These are phyloP conservation scores for Globisporangium uncinulatum DNA, from an alignment of 352 stramenopile genomes.

Conservation along the genomic window DNA sequence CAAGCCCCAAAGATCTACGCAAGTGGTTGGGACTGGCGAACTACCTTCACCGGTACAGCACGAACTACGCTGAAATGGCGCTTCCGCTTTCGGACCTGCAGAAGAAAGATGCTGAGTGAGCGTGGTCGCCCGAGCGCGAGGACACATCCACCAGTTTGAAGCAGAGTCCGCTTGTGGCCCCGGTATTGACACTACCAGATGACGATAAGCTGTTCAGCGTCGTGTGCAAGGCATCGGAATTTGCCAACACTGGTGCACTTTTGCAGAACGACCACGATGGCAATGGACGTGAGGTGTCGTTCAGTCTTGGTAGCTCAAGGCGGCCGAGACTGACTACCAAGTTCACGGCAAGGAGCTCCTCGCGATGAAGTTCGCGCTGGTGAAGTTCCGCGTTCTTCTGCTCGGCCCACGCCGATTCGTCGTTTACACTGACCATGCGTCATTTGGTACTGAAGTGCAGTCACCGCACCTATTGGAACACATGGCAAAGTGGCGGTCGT, in stretches of 20 bases:
- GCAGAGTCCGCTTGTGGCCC: conserved; percentile 5
- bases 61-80: conserved; percentile 8
- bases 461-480: conserved; percentile 15
- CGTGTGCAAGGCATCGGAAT: background rate
- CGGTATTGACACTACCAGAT: conserved; percentile 11
- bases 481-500: conserved; percentile 20
- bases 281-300: background rate
- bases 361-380: background rate
- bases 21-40: conserved; percentile 16
- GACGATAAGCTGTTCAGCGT: background rate
- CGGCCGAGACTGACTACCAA: background rate
- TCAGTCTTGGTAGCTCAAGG: background rate
- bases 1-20: conserved; percentile 9
- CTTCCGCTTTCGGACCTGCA: conserved; percentile 9
- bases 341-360: background rate
- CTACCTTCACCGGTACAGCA: conserved; percentile 20
- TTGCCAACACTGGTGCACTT: background rate
- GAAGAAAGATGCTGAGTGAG: conserved; percentile 15
- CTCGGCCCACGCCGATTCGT: background rate
- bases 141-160: conserved; percentile 14
- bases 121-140: conserved; percentile 6
- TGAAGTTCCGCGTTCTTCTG: background rate
- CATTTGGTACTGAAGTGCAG: conserved; percentile 9
- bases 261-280: background rate
- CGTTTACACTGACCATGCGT: conserved; percentile 23